phyloP scores from a whole-genome alignment of 2,329 filamentous ascomycete genomes.

The Drechslerella stenobrocha region DNA sequence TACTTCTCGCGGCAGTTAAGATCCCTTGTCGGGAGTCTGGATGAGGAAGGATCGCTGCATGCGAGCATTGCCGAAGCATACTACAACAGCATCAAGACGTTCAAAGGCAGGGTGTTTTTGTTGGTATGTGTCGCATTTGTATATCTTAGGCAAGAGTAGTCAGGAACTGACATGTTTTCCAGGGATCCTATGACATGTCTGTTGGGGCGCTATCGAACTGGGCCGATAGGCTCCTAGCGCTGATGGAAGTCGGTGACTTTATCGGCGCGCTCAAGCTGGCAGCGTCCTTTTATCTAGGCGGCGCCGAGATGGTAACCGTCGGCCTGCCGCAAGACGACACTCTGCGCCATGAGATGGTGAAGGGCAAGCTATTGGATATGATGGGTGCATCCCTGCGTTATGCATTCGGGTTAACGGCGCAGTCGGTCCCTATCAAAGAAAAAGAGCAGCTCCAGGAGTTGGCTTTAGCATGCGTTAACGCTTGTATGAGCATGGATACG shows the following conservation, averaged over 20 bases:
- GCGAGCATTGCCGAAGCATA: slow-evolving; percentile 96
- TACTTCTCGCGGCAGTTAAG: slow-evolving; percentile 86
- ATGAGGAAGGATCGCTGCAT: slow-evolving; percentile 91
- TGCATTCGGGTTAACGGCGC: slow-evolving; percentile 70
- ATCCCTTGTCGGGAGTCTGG: slow-evolving; percentile 79
- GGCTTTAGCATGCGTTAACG: slow-evolving; percentile 78
- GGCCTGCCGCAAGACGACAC: slow-evolving; percentile 82
- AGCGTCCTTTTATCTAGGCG: slow-evolving; percentile 86
- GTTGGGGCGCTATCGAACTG: slow-evolving; percentile 94
- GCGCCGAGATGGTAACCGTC: slow-evolving; percentile 90
- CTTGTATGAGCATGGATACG: slow-evolving; percentile 76
- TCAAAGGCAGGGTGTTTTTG: slow-evolving; percentile 90
- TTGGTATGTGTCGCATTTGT: slow-evolving; percentile 59
- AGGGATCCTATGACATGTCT: slow-evolving; percentile 82
- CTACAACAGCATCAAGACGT: slow-evolving; percentile 94
- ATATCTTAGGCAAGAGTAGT: not conserved
- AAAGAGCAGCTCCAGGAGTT: slow-evolving; percentile 72
- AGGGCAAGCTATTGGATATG: slow-evolving; percentile 87
- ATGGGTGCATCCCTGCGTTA: slow-evolving; percentile 90
- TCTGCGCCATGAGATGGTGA: slow-evolving; percentile 77
- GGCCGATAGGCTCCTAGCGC: slow-evolving; percentile 87
- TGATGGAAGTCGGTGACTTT: slow-evolving; percentile 97
- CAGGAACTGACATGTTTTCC: slow-evolving; percentile 15
- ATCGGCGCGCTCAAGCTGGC: slow-evolving; percentile 87
- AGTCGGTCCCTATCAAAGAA: slow-evolving; percentile 58